These are phyloP conservation scores for Catharanthus roseus DNA, from an alignment of 257 asterid genomes.

Conservation along the genomic window DNA sequence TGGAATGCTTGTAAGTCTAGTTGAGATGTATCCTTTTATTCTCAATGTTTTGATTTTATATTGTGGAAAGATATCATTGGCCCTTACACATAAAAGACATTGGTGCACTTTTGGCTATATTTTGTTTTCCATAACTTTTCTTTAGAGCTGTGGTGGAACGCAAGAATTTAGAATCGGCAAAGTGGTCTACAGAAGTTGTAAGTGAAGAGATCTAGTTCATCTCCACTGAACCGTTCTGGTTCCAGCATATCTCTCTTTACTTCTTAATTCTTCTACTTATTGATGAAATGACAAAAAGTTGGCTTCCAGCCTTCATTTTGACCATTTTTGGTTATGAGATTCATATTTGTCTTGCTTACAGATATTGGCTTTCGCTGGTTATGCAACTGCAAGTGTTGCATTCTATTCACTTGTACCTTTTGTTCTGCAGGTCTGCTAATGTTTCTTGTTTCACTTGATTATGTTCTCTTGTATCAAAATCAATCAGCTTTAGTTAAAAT, in stretches of 20 bases:
- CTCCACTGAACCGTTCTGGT: neutral
- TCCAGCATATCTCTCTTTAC: neutral
- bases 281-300: neutral
- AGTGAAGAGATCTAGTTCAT: conserved; percentile 15
- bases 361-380: conserved; percentile 44
- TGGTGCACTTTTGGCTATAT: neutral
- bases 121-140: conserved; percentile 23
- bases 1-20: conserved; percentile 58
- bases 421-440: conserved; percentile 37
- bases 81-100: neutral
- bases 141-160: conserved; percentile 48
- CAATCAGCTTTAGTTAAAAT: neutral
- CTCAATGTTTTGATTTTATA: neutral
- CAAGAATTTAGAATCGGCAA: conserved; percentile 40
- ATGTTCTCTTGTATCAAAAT: neutral
- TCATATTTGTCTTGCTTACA: conserved; percentile 17
- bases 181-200: conserved; percentile 58
- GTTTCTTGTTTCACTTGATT: neutral
- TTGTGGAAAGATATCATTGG: neutral
- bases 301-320: neutral
- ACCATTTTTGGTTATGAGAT: neutral
- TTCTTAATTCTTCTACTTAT: neutral
- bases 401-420: conserved; percentile 48
- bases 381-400: conserved; percentile 43
- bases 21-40: conserved; percentile 62